These are phyloP conservation scores for Alternaria consortialis DNA, from an alignment of 2,329 filamentous ascomycete genomes.

Conservation along the genomic window DNA sequence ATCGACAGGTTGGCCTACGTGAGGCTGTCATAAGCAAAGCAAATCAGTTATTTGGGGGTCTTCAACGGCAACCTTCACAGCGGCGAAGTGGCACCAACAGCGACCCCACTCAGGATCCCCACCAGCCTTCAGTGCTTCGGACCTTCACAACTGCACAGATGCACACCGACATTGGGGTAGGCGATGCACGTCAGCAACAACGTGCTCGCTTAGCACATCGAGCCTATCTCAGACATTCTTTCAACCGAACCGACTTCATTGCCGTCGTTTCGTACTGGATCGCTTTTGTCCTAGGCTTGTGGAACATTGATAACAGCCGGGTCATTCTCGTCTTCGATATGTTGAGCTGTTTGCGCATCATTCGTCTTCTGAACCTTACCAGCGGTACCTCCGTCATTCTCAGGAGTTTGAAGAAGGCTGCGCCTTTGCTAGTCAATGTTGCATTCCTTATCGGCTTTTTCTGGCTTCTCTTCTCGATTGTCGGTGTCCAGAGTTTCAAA, in stretches of 20 bases:
- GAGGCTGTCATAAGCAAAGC: slow-evolving; percentile 80
- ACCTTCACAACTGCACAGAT: slow-evolving; percentile 78
- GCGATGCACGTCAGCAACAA: slow-evolving; percentile 78
- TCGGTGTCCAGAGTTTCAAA: slow-evolving; percentile 92
- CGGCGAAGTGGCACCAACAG: slow-evolving; percentile 57
- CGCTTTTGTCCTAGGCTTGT: slow-evolving; percentile 76
- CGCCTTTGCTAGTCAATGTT: slow-evolving; percentile 88
- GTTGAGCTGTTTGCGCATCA: slow-evolving; percentile 92
- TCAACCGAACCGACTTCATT: slow-evolving; percentile 94
- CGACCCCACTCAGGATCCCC: slow-evolving; percentile 40
- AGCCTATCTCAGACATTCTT: slow-evolving; percentile 92
- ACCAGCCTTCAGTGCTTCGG: slow-evolving; percentile 73
- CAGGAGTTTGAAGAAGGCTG: slow-evolving; percentile 92
- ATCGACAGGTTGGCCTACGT: slow-evolving; percentile 76
- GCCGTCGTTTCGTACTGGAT: slow-evolving; percentile 97
- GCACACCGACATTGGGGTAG: slow-evolving; percentile 60
- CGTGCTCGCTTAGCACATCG: slow-evolving; percentile 86
- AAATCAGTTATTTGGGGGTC: slow-evolving; percentile 76
- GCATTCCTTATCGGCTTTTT: slow-evolving; percentile 96
- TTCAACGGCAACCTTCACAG: slow-evolving; percentile 75
- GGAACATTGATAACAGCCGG: slow-evolving; percentile 71
- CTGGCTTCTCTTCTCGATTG: slow-evolving; percentile 95
- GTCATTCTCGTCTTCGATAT: slow-evolving; percentile 94
- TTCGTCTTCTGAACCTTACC: slow-evolving; percentile 89
- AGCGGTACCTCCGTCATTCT: slow-evolving; percentile 95